Conservation (phyloP, 1,284 basidiomycete genomes). For the Ganoderma leucocontextum region DNA sequence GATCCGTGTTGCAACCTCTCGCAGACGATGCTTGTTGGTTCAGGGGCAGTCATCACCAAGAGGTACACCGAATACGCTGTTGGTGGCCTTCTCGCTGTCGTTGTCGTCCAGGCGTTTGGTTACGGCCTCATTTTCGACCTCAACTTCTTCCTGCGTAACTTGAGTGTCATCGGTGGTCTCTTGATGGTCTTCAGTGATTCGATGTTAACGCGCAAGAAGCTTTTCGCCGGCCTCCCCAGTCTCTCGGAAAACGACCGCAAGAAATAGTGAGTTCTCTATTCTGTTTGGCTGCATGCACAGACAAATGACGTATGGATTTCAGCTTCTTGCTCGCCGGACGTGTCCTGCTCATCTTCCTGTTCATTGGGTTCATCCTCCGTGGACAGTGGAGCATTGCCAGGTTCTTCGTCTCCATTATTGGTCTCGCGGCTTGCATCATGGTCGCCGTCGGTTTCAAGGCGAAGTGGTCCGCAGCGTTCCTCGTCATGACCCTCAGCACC, state of each 20-base stretch:
- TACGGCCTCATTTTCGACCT: constrained; percentile 75
- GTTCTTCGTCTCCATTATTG: constrained; percentile 87
- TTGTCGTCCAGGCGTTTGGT: constrained; percentile 86
- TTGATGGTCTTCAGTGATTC: constrained; percentile 98
- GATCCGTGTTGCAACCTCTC: not conserved
- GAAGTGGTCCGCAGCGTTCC: constrained; percentile 98
- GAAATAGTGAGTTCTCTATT: constrained; percentile 83
- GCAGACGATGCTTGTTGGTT: constrained; percentile 90
- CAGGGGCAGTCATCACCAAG: constrained; percentile 89
- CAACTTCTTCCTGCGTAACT: constrained; percentile 93
- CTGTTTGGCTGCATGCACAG: constrained; percentile 5
- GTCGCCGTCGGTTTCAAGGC: constrained; percentile 99
- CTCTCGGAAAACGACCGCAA: constrained; percentile 96
- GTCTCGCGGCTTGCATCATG: constrained; percentile 94
- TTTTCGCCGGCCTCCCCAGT: constrained; percentile 92
- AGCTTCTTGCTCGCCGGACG: constrained; percentile 98
- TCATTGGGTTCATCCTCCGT: constrained; percentile 97
- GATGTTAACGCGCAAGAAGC: constrained; percentile 85
- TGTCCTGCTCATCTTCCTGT: constrained; percentile 98
- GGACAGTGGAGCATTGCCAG: constrained; percentile 90
- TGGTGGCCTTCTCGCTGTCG: constrained; percentile 89
- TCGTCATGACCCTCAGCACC: constrained; percentile 89
- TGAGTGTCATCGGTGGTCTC: constrained; percentile 54
- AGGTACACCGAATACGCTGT: constrained; percentile 91
- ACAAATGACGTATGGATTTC: constrained; percentile 20